phyloP scores from a whole-genome alignment of 2,329 filamentous ascomycete species.

The Arthrinium phaeospermum region DNA sequence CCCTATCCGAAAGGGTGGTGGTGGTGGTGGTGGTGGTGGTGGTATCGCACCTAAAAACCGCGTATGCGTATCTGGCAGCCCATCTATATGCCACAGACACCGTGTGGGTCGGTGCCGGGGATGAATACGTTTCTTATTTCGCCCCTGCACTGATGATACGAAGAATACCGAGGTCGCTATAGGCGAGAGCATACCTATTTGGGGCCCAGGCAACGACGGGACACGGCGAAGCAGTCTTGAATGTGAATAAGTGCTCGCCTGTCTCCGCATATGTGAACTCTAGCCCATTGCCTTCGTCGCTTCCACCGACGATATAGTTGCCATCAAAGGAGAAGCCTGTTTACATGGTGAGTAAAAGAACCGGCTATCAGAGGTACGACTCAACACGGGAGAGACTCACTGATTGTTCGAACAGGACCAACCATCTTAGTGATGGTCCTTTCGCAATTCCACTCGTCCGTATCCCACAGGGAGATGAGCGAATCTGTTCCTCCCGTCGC shows the following conservation, averaged over 20 bases:
- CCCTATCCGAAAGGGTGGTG: neutral
- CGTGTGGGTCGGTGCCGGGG: neutral
- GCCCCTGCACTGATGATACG: conserved; percentile 66
- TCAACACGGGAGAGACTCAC: conserved; percentile 45
- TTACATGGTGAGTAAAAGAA: neutral
- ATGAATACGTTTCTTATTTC: conserved; percentile 38
- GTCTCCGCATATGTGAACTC: conserved; percentile 76
- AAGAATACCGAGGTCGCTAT: conserved; percentile 71
- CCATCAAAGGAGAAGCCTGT: conserved; percentile 81
- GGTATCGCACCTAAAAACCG: neutral
- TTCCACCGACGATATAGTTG: conserved; percentile 74
- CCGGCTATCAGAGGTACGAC: conserved; percentile 29
- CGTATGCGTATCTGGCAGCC: neutral
- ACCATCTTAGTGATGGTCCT: conserved; percentile 72
- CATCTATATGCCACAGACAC: neutral
- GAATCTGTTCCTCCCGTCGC: conserved; percentile 79
- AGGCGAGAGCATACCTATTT: conserved; percentile 74
- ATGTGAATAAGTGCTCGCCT: conserved; percentile 73
- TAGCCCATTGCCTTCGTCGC: conserved; percentile 72
- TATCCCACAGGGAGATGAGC: conserved; percentile 79
- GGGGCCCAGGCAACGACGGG: conserved; percentile 79
- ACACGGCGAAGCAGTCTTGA: conserved; percentile 70
- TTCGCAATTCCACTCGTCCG: conserved; percentile 76
- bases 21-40: neutral
- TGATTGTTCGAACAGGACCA: conserved; percentile 72